These are phyloP conservation scores for Apiospora saccharicola DNA, from an alignment of 2,329 filamentous ascomycete species.

Conservation along the genomic window DNA sequence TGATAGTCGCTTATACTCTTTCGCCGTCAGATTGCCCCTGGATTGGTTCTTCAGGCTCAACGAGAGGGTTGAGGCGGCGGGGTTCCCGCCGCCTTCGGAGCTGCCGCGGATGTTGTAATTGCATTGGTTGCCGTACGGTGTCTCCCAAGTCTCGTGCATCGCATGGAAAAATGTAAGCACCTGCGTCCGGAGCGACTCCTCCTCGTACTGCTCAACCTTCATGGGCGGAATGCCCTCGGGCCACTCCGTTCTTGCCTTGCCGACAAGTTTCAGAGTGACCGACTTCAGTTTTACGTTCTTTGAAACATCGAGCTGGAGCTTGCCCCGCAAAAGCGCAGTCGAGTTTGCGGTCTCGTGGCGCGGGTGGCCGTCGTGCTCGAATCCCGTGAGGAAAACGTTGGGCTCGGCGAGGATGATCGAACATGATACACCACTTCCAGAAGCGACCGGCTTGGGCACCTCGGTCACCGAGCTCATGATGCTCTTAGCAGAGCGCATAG, in stretches of 20 bases:
- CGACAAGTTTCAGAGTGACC: constrained; percentile 84
- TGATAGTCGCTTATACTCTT: constrained; percentile 72
- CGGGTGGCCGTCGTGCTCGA: constrained; percentile 72
- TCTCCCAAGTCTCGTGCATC: constrained; percentile 65
- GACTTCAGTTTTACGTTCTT: constrained; percentile 95
- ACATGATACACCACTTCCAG: constrained; percentile 77
- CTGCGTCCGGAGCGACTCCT: constrained; percentile 86
- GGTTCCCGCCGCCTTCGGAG: constrained; percentile 46
- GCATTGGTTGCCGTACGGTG: constrained; percentile 70
- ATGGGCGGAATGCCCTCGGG: constrained; percentile 92
- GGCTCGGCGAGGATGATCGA: constrained; percentile 80
- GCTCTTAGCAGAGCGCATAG: constrained; percentile 58
- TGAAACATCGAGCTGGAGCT: constrained; percentile 79
- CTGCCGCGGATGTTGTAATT: constrained; percentile 56
- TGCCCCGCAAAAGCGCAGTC: constrained; percentile 86
- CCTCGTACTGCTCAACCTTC: constrained; percentile 84
- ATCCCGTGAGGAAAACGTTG: constrained; percentile 80
- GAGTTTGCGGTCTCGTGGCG: constrained; percentile 63
- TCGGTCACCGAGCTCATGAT: constrained; percentile 62
- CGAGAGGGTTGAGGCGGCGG: constrained; percentile 43
- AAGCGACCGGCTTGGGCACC: constrained; percentile 76
- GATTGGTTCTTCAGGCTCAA: constrained; percentile 43
- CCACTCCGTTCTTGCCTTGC: constrained; percentile 91
- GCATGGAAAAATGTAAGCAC: constrained; percentile 94
- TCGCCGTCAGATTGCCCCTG: constrained; percentile 48